Percentiles rank a stretch among this genome's conserved stretches.
Evolutionary conservation across 331 rosid genomes (phyloP).

Genomic region (Malus hybrid): DNA sequence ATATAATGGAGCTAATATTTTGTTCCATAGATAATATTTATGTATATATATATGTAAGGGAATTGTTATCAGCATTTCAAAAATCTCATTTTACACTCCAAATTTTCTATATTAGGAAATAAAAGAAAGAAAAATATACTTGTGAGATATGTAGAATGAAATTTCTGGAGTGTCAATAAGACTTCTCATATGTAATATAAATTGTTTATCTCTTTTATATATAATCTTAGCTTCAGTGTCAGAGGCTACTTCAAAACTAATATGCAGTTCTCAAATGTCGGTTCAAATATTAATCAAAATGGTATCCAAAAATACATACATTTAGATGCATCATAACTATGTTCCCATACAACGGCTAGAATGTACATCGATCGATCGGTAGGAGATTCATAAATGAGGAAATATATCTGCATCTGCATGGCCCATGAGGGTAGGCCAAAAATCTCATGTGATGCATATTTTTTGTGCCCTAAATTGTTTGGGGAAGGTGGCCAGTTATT

Average conservation of each 20-base stretch:
- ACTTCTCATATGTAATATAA: no score
- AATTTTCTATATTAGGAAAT: no score
- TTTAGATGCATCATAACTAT: not conserved
- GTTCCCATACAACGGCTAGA: slow-evolving; percentile 4
- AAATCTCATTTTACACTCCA: no score
- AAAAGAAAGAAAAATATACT: no score
- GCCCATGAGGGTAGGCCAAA: slow-evolving; percentile 7
- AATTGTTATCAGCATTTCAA: no score
- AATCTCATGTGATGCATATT: not conserved
- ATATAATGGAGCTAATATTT: not conserved
- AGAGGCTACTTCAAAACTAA: slow-evolving; percentile 1
- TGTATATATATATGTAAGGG: not conserved
- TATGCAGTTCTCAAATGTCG: not conserved
- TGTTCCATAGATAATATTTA: not conserved
- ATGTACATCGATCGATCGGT: not conserved
- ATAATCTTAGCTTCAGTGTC: not conserved
- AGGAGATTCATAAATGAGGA: not conserved
- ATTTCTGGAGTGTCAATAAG: no score
- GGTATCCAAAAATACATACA: not conserved
- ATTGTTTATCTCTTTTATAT: not conserved
- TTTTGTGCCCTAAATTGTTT: not conserved
- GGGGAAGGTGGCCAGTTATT: not conserved
- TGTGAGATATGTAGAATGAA: no score
- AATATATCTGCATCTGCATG: not conserved
- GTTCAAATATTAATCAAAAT: not conserved